Base-by-base conservation (phyloP, 73 alveolate species). In the Uronychia binucleata region DNA sequence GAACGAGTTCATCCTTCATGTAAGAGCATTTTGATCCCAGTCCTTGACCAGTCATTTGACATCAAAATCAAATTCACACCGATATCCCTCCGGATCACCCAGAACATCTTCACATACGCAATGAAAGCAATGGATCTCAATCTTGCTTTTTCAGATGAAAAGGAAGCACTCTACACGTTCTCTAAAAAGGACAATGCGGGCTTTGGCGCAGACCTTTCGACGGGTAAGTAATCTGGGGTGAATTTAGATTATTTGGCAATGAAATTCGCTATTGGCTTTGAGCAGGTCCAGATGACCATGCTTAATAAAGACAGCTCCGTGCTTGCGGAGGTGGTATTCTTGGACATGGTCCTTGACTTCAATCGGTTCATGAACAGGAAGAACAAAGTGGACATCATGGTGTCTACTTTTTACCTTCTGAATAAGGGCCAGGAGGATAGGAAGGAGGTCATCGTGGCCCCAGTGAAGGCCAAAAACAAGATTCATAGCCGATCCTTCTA, bases 71-170 rank as follows among this genome's bases (percentile, higher is more conserved):
- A 58, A 14, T 89, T 84, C 60, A 77, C 82, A 26, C 86, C 91
- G 5, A 31, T 89, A 1, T 19, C 29, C 26, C 31, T 79, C 86
- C 80, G 77, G 28, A 31, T 89, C 19, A 76, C 58, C 29, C 33
- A 32, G 33, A 81, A 84, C 28, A 86, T 77, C 27, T 89, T 84
- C 83, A 60, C 88, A 8, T 89, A 89, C 59, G 58, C 84, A 29
- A 78, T 89, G 67, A 57, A 85, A 29, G 83, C 92, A 33, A 26
- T 84, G 67, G 95, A 89, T 31, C 75, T 89, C 31, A 89, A 89
- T 32, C 32, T 89, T 14, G 81, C 82, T 57, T 89, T 78, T 59
- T 60, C 81, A 8, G 95, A 89, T 89, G 81, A 78, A 28, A 46
- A n/a, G 58, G 57, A 27, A 30, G 79, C 34, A 0, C 58, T 79